Conservation (phyloP, 2,329 filamentous ascomycete genomes). For the Didymosphaeria variabile region DNA sequence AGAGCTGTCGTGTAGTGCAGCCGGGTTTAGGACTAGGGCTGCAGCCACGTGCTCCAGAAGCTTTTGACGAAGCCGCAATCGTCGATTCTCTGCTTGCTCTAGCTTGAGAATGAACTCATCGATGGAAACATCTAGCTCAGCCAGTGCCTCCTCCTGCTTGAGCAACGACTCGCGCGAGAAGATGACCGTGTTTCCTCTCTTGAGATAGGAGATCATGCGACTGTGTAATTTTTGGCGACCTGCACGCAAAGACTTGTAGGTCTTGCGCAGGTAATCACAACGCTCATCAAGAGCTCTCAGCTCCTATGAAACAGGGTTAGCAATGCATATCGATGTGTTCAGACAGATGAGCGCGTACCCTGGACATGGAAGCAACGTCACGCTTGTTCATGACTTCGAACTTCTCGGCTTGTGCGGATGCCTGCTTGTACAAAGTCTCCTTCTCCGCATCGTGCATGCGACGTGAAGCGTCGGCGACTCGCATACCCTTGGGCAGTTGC, state of each 20-base stretch:
- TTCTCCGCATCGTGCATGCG: constrained; percentile 48
- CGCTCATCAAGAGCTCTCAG: constrained; percentile 79
- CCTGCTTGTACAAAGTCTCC: constrained; percentile 49
- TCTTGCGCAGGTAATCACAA: constrained; percentile 79
- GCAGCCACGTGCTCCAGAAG: constrained; percentile 83
- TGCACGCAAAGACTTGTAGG: constrained; percentile 77
- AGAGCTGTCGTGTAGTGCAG: constrained; percentile 36
- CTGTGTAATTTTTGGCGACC: constrained; percentile 79
- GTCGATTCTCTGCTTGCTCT: constrained; percentile 81
- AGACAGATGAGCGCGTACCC: constrained; percentile 53
- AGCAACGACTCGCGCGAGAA: constrained; percentile 79
- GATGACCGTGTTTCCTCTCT: constrained; percentile 73
- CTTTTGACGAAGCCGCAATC: constrained; percentile 79
- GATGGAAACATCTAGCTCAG: constrained; percentile 78
- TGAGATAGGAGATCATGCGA: constrained; percentile 79
- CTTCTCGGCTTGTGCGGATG: constrained; percentile 50
- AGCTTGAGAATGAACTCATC: constrained; percentile 83
- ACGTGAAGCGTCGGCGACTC: constrained; percentile 44
- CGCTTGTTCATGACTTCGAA: constrained; percentile 52
- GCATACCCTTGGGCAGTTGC: constrained; percentile 50
- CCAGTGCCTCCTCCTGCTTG: constrained; percentile 81
- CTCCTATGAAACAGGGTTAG: constrained; percentile 61
- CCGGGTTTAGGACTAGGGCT: constrained; percentile 56
- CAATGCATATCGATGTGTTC: constrained; percentile 1
- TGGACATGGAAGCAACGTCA: constrained; percentile 63